Percentiles rank a stretch among this genome's conserved stretches.
Evolutionary conservation across 495 filamentous ascomycete species (phyloP).

Genomic region (Podospora australis): DNA sequence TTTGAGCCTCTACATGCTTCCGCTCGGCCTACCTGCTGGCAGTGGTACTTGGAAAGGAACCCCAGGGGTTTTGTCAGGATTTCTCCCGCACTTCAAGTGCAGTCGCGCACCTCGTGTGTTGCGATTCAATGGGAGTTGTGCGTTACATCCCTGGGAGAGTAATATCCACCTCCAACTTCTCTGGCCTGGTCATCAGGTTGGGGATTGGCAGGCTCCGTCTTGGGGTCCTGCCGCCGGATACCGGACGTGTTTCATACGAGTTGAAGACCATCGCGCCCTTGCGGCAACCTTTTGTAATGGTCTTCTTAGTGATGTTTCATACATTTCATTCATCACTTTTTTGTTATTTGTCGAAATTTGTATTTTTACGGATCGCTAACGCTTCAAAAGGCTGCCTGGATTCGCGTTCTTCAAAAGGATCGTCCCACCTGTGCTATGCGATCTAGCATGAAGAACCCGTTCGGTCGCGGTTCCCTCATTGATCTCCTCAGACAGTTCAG

Average conservation of each 20-base stretch:
- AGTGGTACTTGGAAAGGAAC: slow-evolving; percentile 3
- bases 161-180: slow-evolving; percentile 54
- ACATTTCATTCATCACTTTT: slow-evolving; percentile 52
- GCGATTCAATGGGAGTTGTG: slow-evolving; percentile 63
- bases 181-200: slow-evolving; percentile 51
- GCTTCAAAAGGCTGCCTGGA: slow-evolving; percentile 25
- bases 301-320: slow-evolving; percentile 99
- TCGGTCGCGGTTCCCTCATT: slow-evolving; percentile 55
- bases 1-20: slow-evolving; percentile 6
- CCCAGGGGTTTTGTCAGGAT: slow-evolving; percentile 93
- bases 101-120: too few species aligned
- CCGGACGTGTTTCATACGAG: slow-evolving; percentile 63
- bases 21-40: slow-evolving; percentile 10
- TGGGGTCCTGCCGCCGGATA: slow-evolving; percentile 72
- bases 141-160: slow-evolving; percentile 99
- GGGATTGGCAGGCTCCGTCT: slow-evolving; percentile 75
- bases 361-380: slow-evolving; percentile 15
- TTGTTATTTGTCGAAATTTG: slow-evolving; percentile 4
- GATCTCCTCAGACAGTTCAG: slow-evolving; percentile 88
- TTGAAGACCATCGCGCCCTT: slow-evolving; percentile 62
- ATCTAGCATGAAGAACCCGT: slow-evolving; percentile 85
- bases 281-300: slow-evolving; percentile 52
- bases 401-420: slow-evolving; percentile 46
- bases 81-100: slow-evolving; percentile 55
- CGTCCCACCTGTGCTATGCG: slow-evolving; percentile 93